A percentile compares a stretch with the other conserved stretches of the same genome.
Conservation (phyloP, 768 basidiomycete genomes). For the Postia placenta region DNA sequence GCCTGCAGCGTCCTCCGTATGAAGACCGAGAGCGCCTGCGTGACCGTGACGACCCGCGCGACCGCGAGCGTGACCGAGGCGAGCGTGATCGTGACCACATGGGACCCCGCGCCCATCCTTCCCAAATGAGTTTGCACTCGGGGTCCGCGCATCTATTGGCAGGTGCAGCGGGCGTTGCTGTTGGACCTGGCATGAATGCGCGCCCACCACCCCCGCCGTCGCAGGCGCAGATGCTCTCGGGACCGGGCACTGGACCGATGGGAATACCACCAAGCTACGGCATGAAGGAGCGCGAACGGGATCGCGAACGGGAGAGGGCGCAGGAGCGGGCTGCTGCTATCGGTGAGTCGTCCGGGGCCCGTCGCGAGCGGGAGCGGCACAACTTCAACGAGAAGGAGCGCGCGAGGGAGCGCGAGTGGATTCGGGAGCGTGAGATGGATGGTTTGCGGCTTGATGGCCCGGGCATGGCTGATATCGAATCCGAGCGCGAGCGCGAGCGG, state of each 20-base stretch:
- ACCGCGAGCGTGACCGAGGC: background rate
- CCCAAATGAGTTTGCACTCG: slow-evolving; percentile 4
- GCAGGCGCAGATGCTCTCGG: slow-evolving; percentile 9
- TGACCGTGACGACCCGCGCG: background rate
- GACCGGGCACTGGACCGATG: slow-evolving; percentile 8
- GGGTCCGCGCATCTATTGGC: slow-evolving; percentile 11
- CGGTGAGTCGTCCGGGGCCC: background rate
- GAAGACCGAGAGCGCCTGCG: slow-evolving; percentile 11
- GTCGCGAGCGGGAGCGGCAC: slow-evolving; percentile 13
- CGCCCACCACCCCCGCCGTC: background rate
- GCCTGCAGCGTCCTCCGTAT: slow-evolving; percentile 21
- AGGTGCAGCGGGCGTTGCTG: slow-evolving; percentile 4
- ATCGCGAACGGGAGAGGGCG: slow-evolving; percentile 16
- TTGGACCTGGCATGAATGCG: background rate
- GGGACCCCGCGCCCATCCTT: background rate
- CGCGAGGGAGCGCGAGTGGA: slow-evolving; percentile 9
- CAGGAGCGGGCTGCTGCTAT: slow-evolving; percentile 13
- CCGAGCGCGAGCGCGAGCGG: slow-evolving; percentile 19
- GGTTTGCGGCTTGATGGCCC: slow-evolving; percentile 1
- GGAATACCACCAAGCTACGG: background rate
- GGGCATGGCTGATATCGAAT: slow-evolving; percentile 8
- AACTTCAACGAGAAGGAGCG: slow-evolving; percentile 7
- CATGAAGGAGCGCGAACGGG: slow-evolving; percentile 19
- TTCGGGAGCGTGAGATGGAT: slow-evolving; percentile 13
- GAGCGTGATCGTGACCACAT: background rate